These are phyloP conservation scores for Venturia nashicola DNA, from an alignment of 2,329 filamentous ascomycete species.

Conservation along the genomic window DNA sequence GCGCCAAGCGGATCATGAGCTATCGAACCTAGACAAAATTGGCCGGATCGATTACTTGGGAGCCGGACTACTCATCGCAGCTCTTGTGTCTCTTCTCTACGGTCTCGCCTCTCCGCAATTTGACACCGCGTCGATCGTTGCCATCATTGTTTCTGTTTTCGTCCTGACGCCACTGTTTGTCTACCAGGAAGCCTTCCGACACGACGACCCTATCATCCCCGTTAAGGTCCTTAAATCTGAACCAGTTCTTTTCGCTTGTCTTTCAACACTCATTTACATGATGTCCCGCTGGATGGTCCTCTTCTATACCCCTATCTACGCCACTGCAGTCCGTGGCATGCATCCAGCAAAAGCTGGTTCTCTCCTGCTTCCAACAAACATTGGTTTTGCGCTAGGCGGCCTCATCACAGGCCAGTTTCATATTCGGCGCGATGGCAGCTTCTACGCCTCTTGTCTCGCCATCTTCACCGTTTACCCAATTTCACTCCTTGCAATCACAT, in stretches of 20 bases:
- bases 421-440: constrained; percentile 59
- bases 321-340: constrained; percentile 62
- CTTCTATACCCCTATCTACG: constrained; percentile 71
- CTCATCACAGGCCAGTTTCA: constrained; percentile 64
- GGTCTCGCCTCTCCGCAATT: constrained; percentile 54
- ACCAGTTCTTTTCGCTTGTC: constrained; percentile 59
- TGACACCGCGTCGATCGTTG: constrained; percentile 30
- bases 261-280: constrained; percentile 68
- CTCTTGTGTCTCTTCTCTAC: constrained; percentile 61
- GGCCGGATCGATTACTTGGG: constrained; percentile 63
- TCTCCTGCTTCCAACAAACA: constrained; percentile 70
- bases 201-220: constrained; percentile 63
- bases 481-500: constrained; percentile 42
- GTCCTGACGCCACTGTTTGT: constrained; percentile 45
- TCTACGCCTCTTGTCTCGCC: constrained; percentile 53
- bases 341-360: constrained; percentile 58
- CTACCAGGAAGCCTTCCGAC: constrained; percentile 50
- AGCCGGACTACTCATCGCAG: constrained; percentile 49
- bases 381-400: constrained; percentile 65
- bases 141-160: constrained; percentile 48
- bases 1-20: constrained; percentile 16
- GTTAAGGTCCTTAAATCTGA: constrained; percentile 56
- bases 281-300: constrained; percentile 67
- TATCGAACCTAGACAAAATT: constrained; percentile 31
- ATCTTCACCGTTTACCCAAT: constrained; percentile 50